phyloP scores from a whole-genome alignment of 2,329 filamentous ascomycete genomes.

The Orbilia blumenaviensis region DNA sequence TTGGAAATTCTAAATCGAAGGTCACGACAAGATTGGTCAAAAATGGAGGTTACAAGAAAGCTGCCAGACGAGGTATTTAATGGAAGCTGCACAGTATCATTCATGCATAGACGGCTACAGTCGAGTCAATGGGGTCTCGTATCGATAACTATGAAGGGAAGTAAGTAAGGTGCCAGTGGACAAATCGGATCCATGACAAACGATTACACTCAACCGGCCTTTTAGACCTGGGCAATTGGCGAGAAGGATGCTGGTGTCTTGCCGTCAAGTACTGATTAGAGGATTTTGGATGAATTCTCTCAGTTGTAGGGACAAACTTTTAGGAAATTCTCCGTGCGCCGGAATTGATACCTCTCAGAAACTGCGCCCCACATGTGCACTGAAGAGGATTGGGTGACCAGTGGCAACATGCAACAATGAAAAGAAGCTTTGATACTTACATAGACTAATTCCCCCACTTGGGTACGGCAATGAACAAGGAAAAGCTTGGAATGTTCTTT shows the following conservation, averaged over 20 bases:
- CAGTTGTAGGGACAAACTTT: neutral
- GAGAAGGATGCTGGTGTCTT: conserved; percentile 23
- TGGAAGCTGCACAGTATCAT: conserved; percentile 39
- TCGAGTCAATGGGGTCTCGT: conserved; percentile 26
- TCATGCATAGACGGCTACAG: conserved; percentile 25
- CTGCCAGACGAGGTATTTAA: conserved; percentile 51
- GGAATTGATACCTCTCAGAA: conserved; percentile 17
- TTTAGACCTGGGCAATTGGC: conserved; percentile 20
- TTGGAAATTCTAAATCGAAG: conserved; percentile 28
- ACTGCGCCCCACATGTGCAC: conserved; percentile 4
- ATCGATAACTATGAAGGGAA: conserved; percentile 40
- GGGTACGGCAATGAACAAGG: neutral
- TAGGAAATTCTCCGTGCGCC: conserved; percentile 52
- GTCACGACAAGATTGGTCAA: conserved; percentile 32
- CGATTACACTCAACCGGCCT: neutral
- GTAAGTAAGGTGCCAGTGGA: neutral
- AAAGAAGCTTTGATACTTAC: conserved; percentile 13
- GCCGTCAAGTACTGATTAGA: conserved; percentile 45
- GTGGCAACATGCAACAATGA: conserved; percentile 22
- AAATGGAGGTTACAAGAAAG: conserved; percentile 3
- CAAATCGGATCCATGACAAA: conserved; percentile 51
- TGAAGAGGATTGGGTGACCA: neutral
- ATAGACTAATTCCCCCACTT: conserved; percentile 8
- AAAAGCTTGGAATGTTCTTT: neutral
- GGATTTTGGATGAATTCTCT: conserved; percentile 20